phyloP scores from a whole-genome alignment of 2,329 filamentous ascomycete species.

The Podosphaera xanthii region DNA sequence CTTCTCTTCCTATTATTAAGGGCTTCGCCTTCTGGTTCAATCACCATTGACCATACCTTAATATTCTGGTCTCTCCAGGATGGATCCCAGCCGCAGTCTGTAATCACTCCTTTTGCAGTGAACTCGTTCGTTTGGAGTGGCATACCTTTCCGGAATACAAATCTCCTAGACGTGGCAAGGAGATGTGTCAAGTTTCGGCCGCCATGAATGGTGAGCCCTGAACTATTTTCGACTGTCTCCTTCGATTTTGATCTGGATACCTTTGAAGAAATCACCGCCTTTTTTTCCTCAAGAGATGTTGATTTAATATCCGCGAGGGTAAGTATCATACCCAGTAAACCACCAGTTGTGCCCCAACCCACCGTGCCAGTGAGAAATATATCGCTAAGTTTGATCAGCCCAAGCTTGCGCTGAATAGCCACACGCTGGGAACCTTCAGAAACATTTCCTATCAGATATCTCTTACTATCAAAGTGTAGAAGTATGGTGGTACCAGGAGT shows the following conservation, averaged over 20 bases:
- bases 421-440: constrained; percentile 70
- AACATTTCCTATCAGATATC: constrained; percentile 68
- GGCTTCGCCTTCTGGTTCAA: constrained; percentile 17
- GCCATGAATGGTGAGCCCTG: constrained; percentile 45
- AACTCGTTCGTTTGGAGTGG: constrained; percentile 52
- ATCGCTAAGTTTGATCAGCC: constrained; percentile 43
- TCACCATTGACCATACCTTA: constrained; percentile 62
- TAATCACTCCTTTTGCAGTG: constrained; percentile 2
- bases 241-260: constrained; percentile 15
- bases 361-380: constrained; percentile 64
- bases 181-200: constrained; percentile 59
- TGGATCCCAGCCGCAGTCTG: constrained; percentile 23
- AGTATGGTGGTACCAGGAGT: constrained; percentile 59
- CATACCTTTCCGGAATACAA: constrained; percentile 68
- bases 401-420: constrained; percentile 33
- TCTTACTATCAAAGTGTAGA: constrained; percentile 57
- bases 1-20: constrained; percentile 21
- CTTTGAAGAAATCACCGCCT: constrained; percentile 7
- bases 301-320: constrained; percentile 51
- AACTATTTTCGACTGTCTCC: neutral
- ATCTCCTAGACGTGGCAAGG: constrained; percentile 61
- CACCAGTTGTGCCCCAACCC: constrained; percentile 56
- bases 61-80: constrained; percentile 58
- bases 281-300: constrained; percentile 19
- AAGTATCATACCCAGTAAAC: constrained; percentile 64